These are phyloP conservation scores for Yamadazyma taylorii DNA, from an alignment of 1,139 yeast genomes.

Conservation along the genomic window DNA sequence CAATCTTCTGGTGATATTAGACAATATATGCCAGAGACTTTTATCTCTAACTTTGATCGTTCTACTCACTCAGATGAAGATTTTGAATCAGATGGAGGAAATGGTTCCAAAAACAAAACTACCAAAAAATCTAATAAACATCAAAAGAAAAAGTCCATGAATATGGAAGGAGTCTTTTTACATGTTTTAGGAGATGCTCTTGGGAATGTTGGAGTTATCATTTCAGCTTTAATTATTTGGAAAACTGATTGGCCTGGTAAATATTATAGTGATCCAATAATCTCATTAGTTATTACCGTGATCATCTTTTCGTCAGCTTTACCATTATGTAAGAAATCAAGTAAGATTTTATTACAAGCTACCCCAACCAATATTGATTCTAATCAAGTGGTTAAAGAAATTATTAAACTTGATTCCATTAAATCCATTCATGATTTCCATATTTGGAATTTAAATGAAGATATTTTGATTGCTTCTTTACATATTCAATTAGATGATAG, in stretches of 20 bases:
- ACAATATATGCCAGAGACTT: conserved; percentile 41
- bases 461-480: conserved; percentile 80
- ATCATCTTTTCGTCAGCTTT: conserved; percentile 90
- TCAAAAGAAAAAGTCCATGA: conserved; percentile 61
- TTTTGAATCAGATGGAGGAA: conserved; percentile 9
- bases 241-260: conserved; percentile 88
- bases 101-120: background rate
- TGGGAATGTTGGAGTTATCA: conserved; percentile 92
- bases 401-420: conserved; percentile 67
- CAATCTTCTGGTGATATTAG: conserved; percentile 16
- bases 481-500: conserved; percentile 70
- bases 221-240: conserved; percentile 91
- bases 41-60: conserved; percentile 28
- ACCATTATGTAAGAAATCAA: conserved; percentile 84
- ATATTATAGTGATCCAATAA: conserved; percentile 80
- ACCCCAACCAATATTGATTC: conserved; percentile 84
- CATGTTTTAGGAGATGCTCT: conserved; percentile 96
- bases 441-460: conserved; percentile 94
- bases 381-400: conserved; percentile 68
- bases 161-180: conserved; percentile 95
- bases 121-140: conserved; percentile 14
- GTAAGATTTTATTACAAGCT: conserved; percentile 87
- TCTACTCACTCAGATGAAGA: conserved; percentile 1
- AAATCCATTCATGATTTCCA: conserved; percentile 92
- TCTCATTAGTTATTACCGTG: conserved; percentile 80